A percentile compares a stretch with the other conserved stretches of the same genome.
These are phyloP conservation scores for Debaryomyces psychrophilus DNA, from an alignment of 1,139 yeast genomes.

Conservation along the genomic window DNA sequence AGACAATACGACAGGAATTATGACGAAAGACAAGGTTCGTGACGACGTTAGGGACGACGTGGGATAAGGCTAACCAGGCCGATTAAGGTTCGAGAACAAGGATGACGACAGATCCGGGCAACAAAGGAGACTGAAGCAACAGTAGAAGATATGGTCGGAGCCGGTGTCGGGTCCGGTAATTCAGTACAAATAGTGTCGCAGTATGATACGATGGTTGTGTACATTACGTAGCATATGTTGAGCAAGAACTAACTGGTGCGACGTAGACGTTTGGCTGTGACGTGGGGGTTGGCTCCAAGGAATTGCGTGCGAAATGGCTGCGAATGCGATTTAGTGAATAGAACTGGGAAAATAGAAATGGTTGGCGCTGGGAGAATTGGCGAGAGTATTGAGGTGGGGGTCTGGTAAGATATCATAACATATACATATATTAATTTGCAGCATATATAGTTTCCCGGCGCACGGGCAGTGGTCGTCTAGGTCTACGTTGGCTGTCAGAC, in stretches of 20 bases:
- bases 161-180: no score
- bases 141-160: no score
- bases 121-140: no score
- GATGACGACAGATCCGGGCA: neutral
- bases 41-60: no score
- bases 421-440: slow-evolving; percentile 1
- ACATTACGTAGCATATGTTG: neutral
- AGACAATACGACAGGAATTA: no score
- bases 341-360: no score
- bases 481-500: neutral
- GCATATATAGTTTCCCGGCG: neutral
- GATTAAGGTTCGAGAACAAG: neutral
- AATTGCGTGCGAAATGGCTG: no score
- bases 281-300: neutral
- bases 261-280: neutral
- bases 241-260: no score
- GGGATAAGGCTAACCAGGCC: no score
- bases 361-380: no score
- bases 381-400: neutral
- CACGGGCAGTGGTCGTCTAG: neutral
- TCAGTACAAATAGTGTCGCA: neutral
- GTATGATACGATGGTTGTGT: neutral
- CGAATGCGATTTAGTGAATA: no score
- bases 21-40: no score
- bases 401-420: neutral